A percentile compares a stretch with the other conserved stretches of the same genome.
These are phyloP conservation scores for Hygrocybe punicea DNA, from an alignment of 768 basidiomycete genomes.

Conservation along the genomic window DNA sequence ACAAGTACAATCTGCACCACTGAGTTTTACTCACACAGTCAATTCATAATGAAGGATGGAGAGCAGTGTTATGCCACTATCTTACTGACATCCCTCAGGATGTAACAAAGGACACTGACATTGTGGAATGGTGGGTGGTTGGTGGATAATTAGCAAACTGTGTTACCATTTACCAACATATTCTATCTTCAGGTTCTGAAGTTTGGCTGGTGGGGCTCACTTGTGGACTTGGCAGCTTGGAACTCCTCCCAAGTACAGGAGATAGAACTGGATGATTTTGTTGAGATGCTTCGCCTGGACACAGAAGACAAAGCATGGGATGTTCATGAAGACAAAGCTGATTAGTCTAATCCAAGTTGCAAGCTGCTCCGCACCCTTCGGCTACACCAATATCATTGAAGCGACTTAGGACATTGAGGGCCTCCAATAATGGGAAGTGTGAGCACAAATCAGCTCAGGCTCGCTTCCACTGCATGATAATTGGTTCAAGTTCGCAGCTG, in stretches of 20 bases:
- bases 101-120: conserved; percentile 7
- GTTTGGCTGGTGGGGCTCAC: background rate
- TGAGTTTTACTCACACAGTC: background rate
- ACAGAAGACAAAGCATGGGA: background rate
- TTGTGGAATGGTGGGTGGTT: conserved; percentile 10
- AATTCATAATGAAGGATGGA: conserved; percentile 2
- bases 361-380: too few relatives aligned
- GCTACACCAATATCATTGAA: too few relatives aligned
- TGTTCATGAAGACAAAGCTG: background rate
- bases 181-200: background rate
- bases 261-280: background rate
- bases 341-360: too few relatives aligned
- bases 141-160: background rate
- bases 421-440: too few relatives aligned
- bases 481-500: too few relatives aligned
- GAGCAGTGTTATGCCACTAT: conserved; percentile 4
- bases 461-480: too few relatives aligned
- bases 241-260: background rate
- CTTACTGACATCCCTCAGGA: conserved; percentile 2
- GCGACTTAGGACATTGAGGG: too few relatives aligned
- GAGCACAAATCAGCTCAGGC: too few relatives aligned
- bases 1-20: conserved; percentile 4
- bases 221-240: conserved; percentile 1
- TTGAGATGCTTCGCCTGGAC: background rate
- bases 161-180: background rate